These are phyloP conservation scores for Debaryomycetaceae sp. DNA, from an alignment of 1,139 yeast genomes.

Conservation along the genomic window DNA sequence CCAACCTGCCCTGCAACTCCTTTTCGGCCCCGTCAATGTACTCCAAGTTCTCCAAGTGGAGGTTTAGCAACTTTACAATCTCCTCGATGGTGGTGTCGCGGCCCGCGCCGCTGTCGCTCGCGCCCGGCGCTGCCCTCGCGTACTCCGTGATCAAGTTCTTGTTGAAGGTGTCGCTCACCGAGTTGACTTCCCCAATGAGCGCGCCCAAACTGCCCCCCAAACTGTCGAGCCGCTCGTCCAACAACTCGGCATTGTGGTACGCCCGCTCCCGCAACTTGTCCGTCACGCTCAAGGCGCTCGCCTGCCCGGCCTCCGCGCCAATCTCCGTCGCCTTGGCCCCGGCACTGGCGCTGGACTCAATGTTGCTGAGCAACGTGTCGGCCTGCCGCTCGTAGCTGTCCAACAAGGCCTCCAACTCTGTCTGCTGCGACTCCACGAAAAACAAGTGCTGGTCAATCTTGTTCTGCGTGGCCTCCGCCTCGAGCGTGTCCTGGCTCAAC, in stretches of 20 bases:
- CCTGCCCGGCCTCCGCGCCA: conserved; percentile 4
- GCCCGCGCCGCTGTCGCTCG: conserved; percentile 12
- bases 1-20: conserved; percentile 54
- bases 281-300: conserved; percentile 11
- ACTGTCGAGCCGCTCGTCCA: conserved; percentile 72
- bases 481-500: conserved; percentile 65
- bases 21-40: conserved; percentile 74
- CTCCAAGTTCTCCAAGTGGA: conserved; percentile 81
- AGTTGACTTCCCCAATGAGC: conserved; percentile 76
- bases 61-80: conserved; percentile 71
- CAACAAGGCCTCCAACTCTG: conserved; percentile 73
- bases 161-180: conserved; percentile 74
- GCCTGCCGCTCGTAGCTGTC: conserved; percentile 84
- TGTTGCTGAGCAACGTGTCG: conserved; percentile 40
- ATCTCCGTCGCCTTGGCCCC: conserved; percentile 1
- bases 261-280: conserved; percentile 91
- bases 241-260: conserved; percentile 73
- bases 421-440: conserved; percentile 86
- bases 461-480: conserved; percentile 76
- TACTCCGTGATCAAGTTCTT: conserved; percentile 33
- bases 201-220: conserved; percentile 69
- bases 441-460: conserved; percentile 80
- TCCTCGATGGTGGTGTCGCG: conserved; percentile 43
- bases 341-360: conserved; percentile 17
- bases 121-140: conserved; percentile 7